Percentiles rank a stretch among this genome's conserved stretches.
Evolutionary conservation across 2,329 filamentous ascomycete species (phyloP).

Genomic region (Grosmannia huntii): DNA sequence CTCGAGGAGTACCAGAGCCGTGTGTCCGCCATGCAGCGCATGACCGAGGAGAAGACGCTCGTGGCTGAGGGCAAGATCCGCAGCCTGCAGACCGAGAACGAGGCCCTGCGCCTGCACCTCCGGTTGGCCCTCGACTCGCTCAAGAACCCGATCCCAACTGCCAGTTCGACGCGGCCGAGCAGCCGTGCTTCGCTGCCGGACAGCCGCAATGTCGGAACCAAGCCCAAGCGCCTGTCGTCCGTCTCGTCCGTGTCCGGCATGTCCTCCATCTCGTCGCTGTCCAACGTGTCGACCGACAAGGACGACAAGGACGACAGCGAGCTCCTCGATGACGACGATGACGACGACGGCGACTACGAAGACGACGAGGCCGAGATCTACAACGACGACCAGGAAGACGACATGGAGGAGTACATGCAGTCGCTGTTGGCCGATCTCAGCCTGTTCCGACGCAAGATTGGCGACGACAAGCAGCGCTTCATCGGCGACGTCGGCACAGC

Average conservation of each 20-base stretch:
- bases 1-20: conserved; percentile 91
- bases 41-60: conserved; percentile 89
- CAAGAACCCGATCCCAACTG: conserved; percentile 91
- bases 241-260: too few relatives aligned
- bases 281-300: background rate
- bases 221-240: background rate
- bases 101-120: conserved; percentile 75
- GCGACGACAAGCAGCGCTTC: conserved; percentile 65
- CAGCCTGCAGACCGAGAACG: conserved; percentile 78
- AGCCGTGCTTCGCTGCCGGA: too few relatives aligned
- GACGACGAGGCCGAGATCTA: conserved; percentile 45
- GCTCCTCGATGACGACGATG: conserved; percentile 16
- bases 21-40: conserved; percentile 77
- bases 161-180: too few relatives aligned
- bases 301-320: conserved; percentile 9
- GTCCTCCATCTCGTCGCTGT: too few relatives aligned
- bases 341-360: conserved; percentile 16
- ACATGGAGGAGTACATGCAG: conserved; percentile 77
- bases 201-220: too few relatives aligned
- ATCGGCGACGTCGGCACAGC: conserved; percentile 42
- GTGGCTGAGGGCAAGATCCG: conserved; percentile 91
- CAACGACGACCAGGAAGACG: conserved; percentile 39
- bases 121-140: conserved; percentile 75
- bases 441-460: conserved; percentile 74
- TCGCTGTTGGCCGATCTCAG: conserved; percentile 68